These are phyloP conservation scores for Colletotrichum cereale DNA, from an alignment of 2,329 filamentous ascomycete species.

Conservation along the genomic window DNA sequence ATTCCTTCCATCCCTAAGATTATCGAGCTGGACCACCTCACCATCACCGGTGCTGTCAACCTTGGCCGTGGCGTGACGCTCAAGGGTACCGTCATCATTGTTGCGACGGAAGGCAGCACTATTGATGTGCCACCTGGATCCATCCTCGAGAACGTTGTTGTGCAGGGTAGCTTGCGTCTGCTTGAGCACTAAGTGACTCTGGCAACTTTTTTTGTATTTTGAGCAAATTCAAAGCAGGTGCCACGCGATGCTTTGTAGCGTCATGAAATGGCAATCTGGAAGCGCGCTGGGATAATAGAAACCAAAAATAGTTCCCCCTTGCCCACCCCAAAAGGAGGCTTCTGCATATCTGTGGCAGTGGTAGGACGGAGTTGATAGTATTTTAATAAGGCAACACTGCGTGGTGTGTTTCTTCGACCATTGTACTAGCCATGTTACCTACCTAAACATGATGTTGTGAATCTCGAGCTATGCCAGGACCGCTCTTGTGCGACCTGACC, in stretches of 20 bases:
- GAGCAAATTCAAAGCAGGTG: slow-evolving; percentile 24
- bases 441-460: background rate
- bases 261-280: slow-evolving; percentile 28
- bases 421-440: background rate
- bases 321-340: slow-evolving; percentile 11
- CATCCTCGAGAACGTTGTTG: slow-evolving; percentile 97
- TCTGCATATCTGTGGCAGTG: slow-evolving; percentile 21
- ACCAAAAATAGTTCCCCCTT: slow-evolving; percentile 13
- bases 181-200: slow-evolving; percentile 69
- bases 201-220: slow-evolving; percentile 30
- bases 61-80: slow-evolving; percentile 94
- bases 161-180: slow-evolving; percentile 91
- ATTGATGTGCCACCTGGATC: slow-evolving; percentile 98
- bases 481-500: background rate
- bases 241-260: slow-evolving; percentile 15
- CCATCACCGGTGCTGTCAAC: slow-evolving; percentile 97
- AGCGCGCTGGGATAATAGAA: slow-evolving; percentile 29
- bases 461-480: background rate
- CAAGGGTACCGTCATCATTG: slow-evolving; percentile 99
- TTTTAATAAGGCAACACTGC: slow-evolving; percentile 36
- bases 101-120: slow-evolving; percentile 96
- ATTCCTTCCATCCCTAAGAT: slow-evolving; percentile 92
- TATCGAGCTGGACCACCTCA: slow-evolving; percentile 92
- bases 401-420: slow-evolving; percentile 12
- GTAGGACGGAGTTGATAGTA: slow-evolving; percentile 33